Conservation (phyloP, 2,329 filamentous ascomycete genomes). For the Aspergillus terreus region DNA sequence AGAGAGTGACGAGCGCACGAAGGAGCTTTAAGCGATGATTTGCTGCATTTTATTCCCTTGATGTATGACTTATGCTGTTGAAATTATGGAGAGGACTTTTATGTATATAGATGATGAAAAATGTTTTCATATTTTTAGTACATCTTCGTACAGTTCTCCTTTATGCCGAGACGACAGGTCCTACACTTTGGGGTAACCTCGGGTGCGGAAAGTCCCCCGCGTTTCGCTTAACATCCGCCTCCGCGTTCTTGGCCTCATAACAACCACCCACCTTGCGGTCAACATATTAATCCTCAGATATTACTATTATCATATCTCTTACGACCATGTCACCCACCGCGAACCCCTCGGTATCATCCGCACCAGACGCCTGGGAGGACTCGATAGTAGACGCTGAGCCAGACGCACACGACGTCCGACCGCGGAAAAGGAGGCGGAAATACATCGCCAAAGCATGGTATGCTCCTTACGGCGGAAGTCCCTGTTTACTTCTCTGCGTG, state of each 20-base stretch:
- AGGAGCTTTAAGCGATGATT: slow-evolving; percentile 36
- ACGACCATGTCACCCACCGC: background rate
- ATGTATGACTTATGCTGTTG: background rate
- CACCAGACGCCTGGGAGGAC: slow-evolving; percentile 5
- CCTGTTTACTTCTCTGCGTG: too few relatives aligned
- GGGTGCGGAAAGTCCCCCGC: slow-evolving; percentile 1
- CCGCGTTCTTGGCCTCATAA: too few relatives aligned
- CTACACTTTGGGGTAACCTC: background rate
- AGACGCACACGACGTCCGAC: slow-evolving; percentile 28
- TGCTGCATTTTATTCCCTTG: background rate
- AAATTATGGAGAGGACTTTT: background rate
- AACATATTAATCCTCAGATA: too few relatives aligned
- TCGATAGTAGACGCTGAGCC: slow-evolving; percentile 5
- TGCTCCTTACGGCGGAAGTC: slow-evolving; percentile 12
- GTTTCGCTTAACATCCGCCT: background rate
- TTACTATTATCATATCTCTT: too few relatives aligned
- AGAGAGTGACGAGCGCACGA: slow-evolving; percentile 51
- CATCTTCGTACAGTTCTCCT: background rate
- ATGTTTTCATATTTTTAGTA: background rate
- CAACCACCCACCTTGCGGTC: too few relatives aligned
- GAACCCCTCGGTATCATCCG: background rate
- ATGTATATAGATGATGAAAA: background rate
- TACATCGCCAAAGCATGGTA: slow-evolving; percentile 64
- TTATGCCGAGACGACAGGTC: too few relatives aligned
- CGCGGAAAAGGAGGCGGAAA: slow-evolving; percentile 57